phyloP scores from a whole-genome alignment of 495 filamentous ascomycete species.

The Symbiotaphrina buchneri region DNA sequence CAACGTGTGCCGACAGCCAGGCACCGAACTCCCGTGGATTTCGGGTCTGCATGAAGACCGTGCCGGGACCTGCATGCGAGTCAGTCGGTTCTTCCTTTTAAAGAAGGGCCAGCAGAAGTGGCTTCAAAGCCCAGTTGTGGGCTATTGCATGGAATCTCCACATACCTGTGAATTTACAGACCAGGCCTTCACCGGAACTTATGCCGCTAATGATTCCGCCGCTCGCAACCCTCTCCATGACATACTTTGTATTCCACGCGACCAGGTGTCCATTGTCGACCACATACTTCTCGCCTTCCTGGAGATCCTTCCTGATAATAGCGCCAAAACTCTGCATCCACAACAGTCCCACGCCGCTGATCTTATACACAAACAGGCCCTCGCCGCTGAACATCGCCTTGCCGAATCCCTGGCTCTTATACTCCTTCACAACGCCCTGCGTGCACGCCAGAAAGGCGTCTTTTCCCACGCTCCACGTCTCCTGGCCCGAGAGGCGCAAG shows the following conservation, averaged over 20 bases:
- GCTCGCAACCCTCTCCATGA: conserved; percentile 67
- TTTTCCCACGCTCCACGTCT: conserved; percentile 60
- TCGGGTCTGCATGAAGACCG: conserved; percentile 82
- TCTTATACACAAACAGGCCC: conserved; percentile 78
- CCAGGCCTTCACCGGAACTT: conserved; percentile 62
- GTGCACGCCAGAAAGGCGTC: conserved; percentile 66
- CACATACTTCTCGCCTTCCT: conserved; percentile 61
- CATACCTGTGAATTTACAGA: conserved; percentile 69
- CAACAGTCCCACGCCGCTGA: conserved; percentile 52
- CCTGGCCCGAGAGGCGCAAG: conserved; percentile 41
- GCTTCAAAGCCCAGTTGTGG: too few relatives aligned
- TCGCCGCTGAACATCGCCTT: conserved; percentile 91
- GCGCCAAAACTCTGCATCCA: conserved; percentile 89
- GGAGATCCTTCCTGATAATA: conserved; percentile 81
- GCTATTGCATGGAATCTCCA: too few relatives aligned
- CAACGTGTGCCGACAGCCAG: conserved; percentile 18
- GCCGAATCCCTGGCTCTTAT: conserved; percentile 65
- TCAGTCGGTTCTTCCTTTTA: too few relatives aligned
- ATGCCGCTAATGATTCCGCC: conserved; percentile 72
- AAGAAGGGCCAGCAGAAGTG: neutral
- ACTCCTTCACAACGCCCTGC: conserved; percentile 56
- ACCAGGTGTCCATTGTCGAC: conserved; percentile 93
- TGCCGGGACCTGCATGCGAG: conserved; percentile 49
- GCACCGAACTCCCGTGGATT: conserved; percentile 43
- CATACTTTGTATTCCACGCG: conserved; percentile 92